Base-by-base conservation (phyloP, 2,329 filamentous ascomycete species). In the Gaeumannomyces sp. region DNA sequence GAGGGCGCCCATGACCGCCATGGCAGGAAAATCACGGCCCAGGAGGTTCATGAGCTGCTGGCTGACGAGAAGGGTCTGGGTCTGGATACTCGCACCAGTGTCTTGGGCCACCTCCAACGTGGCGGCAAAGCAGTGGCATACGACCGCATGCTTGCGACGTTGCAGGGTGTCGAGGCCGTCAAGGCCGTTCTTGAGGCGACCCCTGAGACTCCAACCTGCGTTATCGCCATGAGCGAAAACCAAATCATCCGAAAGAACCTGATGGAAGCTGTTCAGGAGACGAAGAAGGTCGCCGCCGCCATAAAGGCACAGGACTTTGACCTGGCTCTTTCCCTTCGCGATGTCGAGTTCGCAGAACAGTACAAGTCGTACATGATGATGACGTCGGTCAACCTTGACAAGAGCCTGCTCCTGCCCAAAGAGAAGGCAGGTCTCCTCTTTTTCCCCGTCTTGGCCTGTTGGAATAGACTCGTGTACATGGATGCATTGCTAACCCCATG, bases 201-300 rank as follows among this genome's bases (percentile, higher is more conserved):
- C 0, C 93, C 95, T 13, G 90, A 95, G 59, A 94, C 91, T 0
- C 91, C 92, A 64, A 97, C 93, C 61, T 94, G 93, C 65, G 93
- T 99, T 73, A 98, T 99, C 74, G 93, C 93, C 70, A 93, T 99
- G 70, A 93, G 89, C 68, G 95, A 99, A 81, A 98, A 98, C 84
- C 96, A 99, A 80, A 98, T 99, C 74, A 88, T 93, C 69, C 87
- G 93, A 64, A 93, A 93, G 71, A 90, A 93, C 27, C 81, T 99
- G 31, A 90, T 98, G 81, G 86, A 96, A 73, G 93, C 95, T 1
- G 95, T 99, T 14, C 80, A 85, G 60, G 86, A 93, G 72, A 99
- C 95, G 33, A 89, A 97, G 76, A 85, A 90, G 64, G 92, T 98
- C 0, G 86, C 92, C 19, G 85, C 85, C 69, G 90, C 91, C 38